Evolutionary conservation across 78 protist species (phyloP).

Genomic region (Dictyostelium brefeldianum): DNA sequence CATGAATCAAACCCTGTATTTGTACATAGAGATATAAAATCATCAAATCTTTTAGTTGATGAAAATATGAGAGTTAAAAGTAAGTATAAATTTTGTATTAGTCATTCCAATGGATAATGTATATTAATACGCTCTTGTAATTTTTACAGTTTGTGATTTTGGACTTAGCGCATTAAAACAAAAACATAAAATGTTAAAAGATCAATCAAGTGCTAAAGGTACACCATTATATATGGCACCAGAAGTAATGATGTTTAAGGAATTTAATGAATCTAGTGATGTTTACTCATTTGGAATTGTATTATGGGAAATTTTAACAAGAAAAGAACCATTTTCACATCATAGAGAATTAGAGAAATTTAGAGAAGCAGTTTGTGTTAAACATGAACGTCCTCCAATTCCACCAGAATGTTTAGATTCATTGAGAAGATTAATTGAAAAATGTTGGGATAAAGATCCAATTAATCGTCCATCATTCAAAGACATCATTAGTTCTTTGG

Average conservation of each 20-base stretch:
- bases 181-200: constrained; percentile 80
- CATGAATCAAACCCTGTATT: constrained; percentile 86
- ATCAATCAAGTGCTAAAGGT: constrained; percentile 84
- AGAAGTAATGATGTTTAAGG: constrained; percentile 87
- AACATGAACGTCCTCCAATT: constrained; percentile 82
- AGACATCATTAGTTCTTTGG: constrained; percentile 74
- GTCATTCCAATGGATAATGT: too few relatives aligned
- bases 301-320: constrained; percentile 80
- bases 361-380: constrained; percentile 83
- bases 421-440: constrained; percentile 65
- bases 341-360: constrained; percentile 80
- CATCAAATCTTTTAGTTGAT: constrained; percentile 83
- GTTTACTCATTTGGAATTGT: constrained; percentile 85
- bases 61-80: constrained; percentile 79
- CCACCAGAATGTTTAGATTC: constrained; percentile 69
- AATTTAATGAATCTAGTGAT: constrained; percentile 82
- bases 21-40: constrained; percentile 87
- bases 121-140: too few relatives aligned
- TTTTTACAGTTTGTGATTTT: constrained; percentile 82
- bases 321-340: constrained; percentile 84
- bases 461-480: constrained; percentile 68
- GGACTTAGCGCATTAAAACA: constrained; percentile 79
- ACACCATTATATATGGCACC: constrained; percentile 89
- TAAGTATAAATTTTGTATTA: constrained; percentile 27
- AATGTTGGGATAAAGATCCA: constrained; percentile 86